A percentile compares a stretch with the other conserved stretches of the same genome.
These are phyloP conservation scores for Pseudonectria buxi DNA, from an alignment of 2,329 filamentous ascomycete species.

Conservation along the genomic window DNA sequence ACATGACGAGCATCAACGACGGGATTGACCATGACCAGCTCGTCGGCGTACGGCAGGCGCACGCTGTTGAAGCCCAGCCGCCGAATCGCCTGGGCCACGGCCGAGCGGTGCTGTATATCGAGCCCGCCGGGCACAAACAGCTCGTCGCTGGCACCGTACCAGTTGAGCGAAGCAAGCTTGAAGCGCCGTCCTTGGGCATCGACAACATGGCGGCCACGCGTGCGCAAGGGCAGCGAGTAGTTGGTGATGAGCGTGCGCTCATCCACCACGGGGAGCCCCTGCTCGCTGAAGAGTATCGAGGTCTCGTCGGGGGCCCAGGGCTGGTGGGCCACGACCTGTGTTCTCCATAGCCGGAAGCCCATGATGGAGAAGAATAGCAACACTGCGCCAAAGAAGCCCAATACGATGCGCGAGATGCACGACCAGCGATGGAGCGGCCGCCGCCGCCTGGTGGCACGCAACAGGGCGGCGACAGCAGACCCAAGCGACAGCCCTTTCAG, in stretches of 20 bases:
- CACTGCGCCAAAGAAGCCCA: slow-evolving; percentile 32
- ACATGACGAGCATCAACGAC: slow-evolving; percentile 42
- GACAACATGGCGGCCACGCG: slow-evolving; percentile 53
- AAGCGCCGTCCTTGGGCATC: slow-evolving; percentile 50
- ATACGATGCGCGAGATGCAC: neutral
- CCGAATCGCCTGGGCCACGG: slow-evolving; percentile 54
- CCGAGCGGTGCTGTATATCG: slow-evolving; percentile 53
- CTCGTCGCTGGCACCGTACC: slow-evolving; percentile 65
- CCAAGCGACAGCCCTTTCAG: too few relatives aligned
- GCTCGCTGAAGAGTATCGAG: slow-evolving; percentile 40
- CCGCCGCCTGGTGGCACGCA: slow-evolving; percentile 5
- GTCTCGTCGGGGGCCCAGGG: slow-evolving; percentile 45
- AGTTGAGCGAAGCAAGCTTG: slow-evolving; percentile 60
- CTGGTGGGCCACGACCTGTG: slow-evolving; percentile 36
- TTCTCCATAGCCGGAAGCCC: slow-evolving; percentile 37
- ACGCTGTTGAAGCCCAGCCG: slow-evolving; percentile 64
- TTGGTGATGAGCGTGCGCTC: slow-evolving; percentile 36
- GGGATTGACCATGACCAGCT: slow-evolving; percentile 57
- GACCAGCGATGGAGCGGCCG: slow-evolving; percentile 4
- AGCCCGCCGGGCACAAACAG: slow-evolving; percentile 58
- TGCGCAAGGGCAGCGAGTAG: slow-evolving; percentile 52
- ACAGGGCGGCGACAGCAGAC: neutral
- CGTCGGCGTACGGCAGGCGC: slow-evolving; percentile 61
- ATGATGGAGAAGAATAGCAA: slow-evolving; percentile 19
- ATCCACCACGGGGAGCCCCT: slow-evolving; percentile 39